Evolutionary conservation across 441 rosid genomes (phyloP).

Genomic region (Metrosideros polymorpha): DNA sequence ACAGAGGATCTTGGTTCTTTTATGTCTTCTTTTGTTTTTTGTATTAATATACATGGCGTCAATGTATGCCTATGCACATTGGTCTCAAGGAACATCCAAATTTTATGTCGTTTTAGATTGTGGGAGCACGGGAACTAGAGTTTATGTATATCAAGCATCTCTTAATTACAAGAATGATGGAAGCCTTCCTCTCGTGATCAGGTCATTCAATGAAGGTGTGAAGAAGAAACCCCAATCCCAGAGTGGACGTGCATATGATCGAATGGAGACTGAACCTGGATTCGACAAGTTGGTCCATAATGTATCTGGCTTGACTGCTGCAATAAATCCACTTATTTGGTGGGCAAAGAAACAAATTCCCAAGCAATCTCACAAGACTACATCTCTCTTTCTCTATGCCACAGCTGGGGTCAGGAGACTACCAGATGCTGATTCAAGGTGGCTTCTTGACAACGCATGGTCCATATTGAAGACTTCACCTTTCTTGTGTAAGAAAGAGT

Average conservation of each 20-base stretch:
- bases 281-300: slow-evolving; percentile 73
- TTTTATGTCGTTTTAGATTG: slow-evolving; percentile 94
- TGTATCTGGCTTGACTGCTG: slow-evolving; percentile 65
- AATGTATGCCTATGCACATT: slow-evolving; percentile 53
- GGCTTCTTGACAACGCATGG: slow-evolving; percentile 89
- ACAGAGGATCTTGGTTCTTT: slow-evolving; percentile 32
- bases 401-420: slow-evolving; percentile 97
- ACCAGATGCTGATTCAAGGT: slow-evolving; percentile 66
- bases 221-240: slow-evolving; percentile 45
- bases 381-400: slow-evolving; percentile 81
- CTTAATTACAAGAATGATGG: slow-evolving; percentile 45
- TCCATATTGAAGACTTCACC: slow-evolving; percentile 70
- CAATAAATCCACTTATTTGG: slow-evolving; percentile 72
- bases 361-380: slow-evolving; percentile 54
- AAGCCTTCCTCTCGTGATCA: slow-evolving; percentile 61
- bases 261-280: slow-evolving; percentile 99
- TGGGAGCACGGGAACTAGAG: slow-evolving; percentile 99
- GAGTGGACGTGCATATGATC: slow-evolving; percentile 82
- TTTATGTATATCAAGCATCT: slow-evolving; percentile 69
- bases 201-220: slow-evolving; percentile 55
- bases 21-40: slow-evolving; percentile 48
- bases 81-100: slow-evolving; percentile 65
- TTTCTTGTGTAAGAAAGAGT: slow-evolving; percentile 59
- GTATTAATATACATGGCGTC: slow-evolving; percentile 45
- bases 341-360: slow-evolving; percentile 99